Percentiles rank a stretch among this genome's conserved stretches.
Evolutionary conservation across 2,329 filamentous ascomycete genomes (phyloP).

Genomic region (Ophiocordyceps unilateralis): DNA sequence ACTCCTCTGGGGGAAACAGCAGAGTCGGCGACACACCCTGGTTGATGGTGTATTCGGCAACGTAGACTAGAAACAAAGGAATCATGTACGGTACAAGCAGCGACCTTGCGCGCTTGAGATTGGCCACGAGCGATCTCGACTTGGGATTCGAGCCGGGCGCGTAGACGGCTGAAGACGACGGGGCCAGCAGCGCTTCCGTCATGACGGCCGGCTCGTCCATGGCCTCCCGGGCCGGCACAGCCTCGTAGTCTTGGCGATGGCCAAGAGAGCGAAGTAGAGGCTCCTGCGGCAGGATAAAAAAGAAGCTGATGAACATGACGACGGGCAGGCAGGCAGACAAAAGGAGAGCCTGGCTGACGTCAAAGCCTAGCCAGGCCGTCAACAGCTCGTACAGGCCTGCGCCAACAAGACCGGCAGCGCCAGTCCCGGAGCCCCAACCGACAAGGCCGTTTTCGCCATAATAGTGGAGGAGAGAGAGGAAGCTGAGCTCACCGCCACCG

Average conservation of each 20-base stretch:
- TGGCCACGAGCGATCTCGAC: conserved; percentile 21
- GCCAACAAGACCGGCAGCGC: conserved; percentile 72
- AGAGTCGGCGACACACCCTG: conserved; percentile 83
- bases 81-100: conserved; percentile 76
- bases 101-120: conserved; percentile 46
- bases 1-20: conserved; percentile 60
- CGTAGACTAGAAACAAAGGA: conserved; percentile 78
- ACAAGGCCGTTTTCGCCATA: conserved; percentile 79
- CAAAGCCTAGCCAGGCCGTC: conserved; percentile 63
- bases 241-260: conserved; percentile 32
- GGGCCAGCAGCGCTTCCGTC: conserved; percentile 26
- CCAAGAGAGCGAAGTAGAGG: conserved; percentile 34
- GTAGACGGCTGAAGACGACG: conserved; percentile 23
- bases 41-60: conserved; percentile 96
- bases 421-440: conserved; percentile 84
- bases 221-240: conserved; percentile 25
- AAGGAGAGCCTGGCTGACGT: conserved; percentile 57
- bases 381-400: conserved; percentile 76
- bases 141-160: no score
- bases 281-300: conserved; percentile 55
- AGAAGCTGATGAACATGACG: conserved; percentile 78
- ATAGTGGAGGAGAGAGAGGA: conserved; percentile 80
- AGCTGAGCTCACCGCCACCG: conserved; percentile 79
- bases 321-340: conserved; percentile 63
- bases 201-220: conserved; percentile 19